Evolutionary conservation across 768 basidiomycete species (phyloP), one percentile per base, ranked within the genome.

Genomic region (Pulveroboletus sp.): DNA sequence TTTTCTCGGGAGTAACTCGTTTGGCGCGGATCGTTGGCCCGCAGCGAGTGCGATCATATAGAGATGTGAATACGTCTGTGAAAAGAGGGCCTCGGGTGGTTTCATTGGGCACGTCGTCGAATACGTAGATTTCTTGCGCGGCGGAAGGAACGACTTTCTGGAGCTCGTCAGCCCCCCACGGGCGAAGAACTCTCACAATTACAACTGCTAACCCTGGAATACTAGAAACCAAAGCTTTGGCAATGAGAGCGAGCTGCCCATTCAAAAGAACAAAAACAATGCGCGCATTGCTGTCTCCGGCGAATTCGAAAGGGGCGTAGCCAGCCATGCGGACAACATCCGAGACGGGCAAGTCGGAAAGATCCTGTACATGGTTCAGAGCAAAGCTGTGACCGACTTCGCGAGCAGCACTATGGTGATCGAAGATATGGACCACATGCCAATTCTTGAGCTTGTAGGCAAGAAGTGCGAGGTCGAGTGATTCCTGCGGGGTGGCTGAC

Each of bases 391-490:
- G 78, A 3, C 87, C 82, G 29, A 80, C 71, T 69, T 98, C 93
- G 22, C 95, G 84, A 29, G 84, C 75, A 27, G 83, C 76, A 53
- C 82, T 81, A 62, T 89, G 77, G 58, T 95, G 89, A 68, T 98
- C 93, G 63, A 98, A 93, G 35, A 97, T 71, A 66, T 97, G 93
- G 47, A 93, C 77, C 49, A 89, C 83, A 67, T 95, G 90, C 35
- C 72, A 77, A 17, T 71, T 65, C 14, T 76, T 75, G 43, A 88
- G 68, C 50, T 74, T 76, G 73, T 93, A 93, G n/a, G 91, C 76
- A 41, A 91, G 75, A 23, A 79, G 61, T 3, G 93, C 80, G 47
- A 92, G 79, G 60, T 91, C 86, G 40, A 85, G 78, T 14, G 88
- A 76, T 65, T 96, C 91, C 55, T 88, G 85, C 1, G 92, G 82